These are phyloP conservation scores for Arabidopsis lyrata DNA, from an alignment of 441 rosid genomes.

Conservation along the genomic window DNA sequence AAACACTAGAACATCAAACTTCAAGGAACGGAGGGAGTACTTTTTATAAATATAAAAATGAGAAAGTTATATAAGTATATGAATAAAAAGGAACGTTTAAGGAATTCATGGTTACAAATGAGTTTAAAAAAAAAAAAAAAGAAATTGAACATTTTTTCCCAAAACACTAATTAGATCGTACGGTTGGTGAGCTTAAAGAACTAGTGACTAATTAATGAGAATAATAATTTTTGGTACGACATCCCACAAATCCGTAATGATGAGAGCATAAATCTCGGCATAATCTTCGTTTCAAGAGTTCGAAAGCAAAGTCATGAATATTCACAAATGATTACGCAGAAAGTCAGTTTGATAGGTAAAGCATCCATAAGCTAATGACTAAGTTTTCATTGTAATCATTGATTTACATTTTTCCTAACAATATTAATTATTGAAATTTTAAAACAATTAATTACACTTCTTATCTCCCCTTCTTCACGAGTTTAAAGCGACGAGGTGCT, in stretches of 20 bases:
- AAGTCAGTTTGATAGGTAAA: conserved; percentile 29
- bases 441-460: conserved; percentile 26
- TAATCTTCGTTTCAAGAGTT: conserved; percentile 22
- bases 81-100: background rate
- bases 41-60: background rate
- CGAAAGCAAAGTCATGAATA: conserved; percentile 31
- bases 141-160: background rate
- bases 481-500: conserved; percentile 42
- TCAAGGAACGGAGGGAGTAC: too few relatives aligned
- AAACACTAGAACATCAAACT: too few relatives aligned
- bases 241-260: conserved; percentile 34
- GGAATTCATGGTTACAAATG: conserved; percentile 1
- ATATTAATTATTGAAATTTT: background rate
- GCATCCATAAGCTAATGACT: conserved; percentile 42
- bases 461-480: conserved; percentile 37
- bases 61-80: background rate
- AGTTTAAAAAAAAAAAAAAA: background rate
- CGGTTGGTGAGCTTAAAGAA: conserved; percentile 2
- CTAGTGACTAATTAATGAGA: background rate
- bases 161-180: conserved; percentile 15
- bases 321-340: conserved; percentile 40
- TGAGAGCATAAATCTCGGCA: conserved; percentile 41
- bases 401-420: background rate
- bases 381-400: conserved; percentile 37
- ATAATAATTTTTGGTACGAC: conserved; percentile 33